Evolutionary conservation across 2,329 filamentous ascomycete genomes (phyloP), one percentile per base, ranked within the genome.

Genomic region (Neurospora sp.): DNA sequence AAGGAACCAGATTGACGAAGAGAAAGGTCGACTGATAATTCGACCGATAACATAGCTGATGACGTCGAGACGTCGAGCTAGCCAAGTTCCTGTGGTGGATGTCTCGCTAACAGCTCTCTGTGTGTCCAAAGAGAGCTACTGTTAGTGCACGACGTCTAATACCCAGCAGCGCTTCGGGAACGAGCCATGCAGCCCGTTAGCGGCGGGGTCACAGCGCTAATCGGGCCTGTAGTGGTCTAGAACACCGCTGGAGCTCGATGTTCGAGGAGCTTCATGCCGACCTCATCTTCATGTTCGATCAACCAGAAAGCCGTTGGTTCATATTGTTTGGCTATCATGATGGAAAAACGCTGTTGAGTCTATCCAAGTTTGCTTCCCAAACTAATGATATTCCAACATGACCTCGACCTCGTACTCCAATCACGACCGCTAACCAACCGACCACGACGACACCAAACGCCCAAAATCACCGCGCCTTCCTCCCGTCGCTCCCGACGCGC

Each of bases 111-210:
- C 52, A 62, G 13, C 3, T 33, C 2, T 17, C 2, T 33, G 1
- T 4, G 2, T 3, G 8, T 15, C 0, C 0, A 0, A 2, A 3
- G 13, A 1, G 5, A 0, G 4, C 1, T 1, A 2, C 1, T 33
- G 13, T 33, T 62, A 62, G 52, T 58, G 13, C 1, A 33, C 0
- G 13, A 33, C 23, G 0, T 1, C 0, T 13, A 15, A 4, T 58
- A 15, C 23, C 23, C 23, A 58, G 7, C 11, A 33, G 52, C 52
- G 52, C 52, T 36, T 62, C 52, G 52, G 52, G 52, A 33, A 33
- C 52, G 52, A 62, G 52, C 52, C 28, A 62, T 36, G 52, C 52
- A 62, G 23, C 23, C 23, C 13, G 52, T 62, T 62, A 62, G 52
- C 46, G 52, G 52, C 52, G 52, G 52, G 23, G 52, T 33, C 52